Evolutionary conservation across 495 filamentous ascomycete species (phyloP), one percentile per base, ranked within the genome.

Genomic region (Trichoderma asperelloides): DNA sequence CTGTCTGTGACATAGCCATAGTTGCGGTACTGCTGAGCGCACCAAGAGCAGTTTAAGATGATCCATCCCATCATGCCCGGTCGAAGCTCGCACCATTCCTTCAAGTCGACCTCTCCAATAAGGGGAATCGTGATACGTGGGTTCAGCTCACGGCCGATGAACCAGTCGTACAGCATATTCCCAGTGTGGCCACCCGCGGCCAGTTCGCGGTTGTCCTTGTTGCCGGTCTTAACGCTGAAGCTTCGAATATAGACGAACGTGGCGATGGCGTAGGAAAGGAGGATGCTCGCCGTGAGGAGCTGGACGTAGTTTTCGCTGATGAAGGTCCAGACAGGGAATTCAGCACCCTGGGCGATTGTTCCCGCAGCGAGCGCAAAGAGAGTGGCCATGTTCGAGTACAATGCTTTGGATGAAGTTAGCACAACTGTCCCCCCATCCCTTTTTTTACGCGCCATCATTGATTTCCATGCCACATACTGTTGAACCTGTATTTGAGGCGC

Each of bases 81-180:
- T 47, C 95, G 86, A 71, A 98, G 81, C 78, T 98, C 95, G 78
- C 88, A 91, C 73, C 87, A 97, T 63, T 87, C 82, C 78, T 97
- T 97, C 75, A 98, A 89, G 72, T 98, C 96, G 62, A 97, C 84
- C 62, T 88, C 88, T 70, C 91, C 90, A 25, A 95, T 80, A 64
- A 94, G 74, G 2, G 93, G 93, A 15, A 96, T 72, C 5, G 81
- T 86, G 63, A 98, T 76, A 37, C 93, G 92, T 9, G 96, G 94
- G 79, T 98, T 98, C 67, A 98, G 88, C 74, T 98, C 95, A 43
- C 95, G 92, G 23, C 95, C 95, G 70, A 98, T 98, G 80, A 92
- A 98, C 84, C 91, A 98, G 78, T 98, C 94, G 77, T 98, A 97
- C 40, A 98, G 77, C 63, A 89, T 77, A 73, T 96, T 98, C 65